A percentile compares a stretch with the other conserved stretches of the same genome.
Conservation (phyloP, 2,329 filamentous ascomycete species). For the Colletotrichum cordylinicola region DNA sequence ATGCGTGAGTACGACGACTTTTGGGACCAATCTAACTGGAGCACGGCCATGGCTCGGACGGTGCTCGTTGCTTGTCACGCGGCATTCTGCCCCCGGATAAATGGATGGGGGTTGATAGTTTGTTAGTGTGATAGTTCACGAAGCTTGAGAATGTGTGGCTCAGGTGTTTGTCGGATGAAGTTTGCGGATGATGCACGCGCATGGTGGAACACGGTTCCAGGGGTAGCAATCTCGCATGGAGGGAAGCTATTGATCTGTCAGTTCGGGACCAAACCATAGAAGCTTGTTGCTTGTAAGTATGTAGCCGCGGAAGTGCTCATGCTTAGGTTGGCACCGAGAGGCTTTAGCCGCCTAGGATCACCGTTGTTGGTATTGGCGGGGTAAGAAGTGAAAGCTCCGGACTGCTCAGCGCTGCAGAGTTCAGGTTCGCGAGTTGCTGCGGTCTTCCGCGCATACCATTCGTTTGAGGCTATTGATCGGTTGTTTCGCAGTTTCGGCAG, state of each 20-base stretch:
- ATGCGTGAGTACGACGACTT: neutral
- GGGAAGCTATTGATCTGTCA: neutral
- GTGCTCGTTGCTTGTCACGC: neutral
- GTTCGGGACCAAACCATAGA: neutral
- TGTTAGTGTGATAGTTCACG: neutral
- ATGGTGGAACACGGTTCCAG: neutral
- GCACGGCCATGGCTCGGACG: constrained; percentile 1
- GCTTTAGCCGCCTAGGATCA: neutral
- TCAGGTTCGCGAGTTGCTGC: neutral
- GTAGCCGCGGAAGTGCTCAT: neutral
- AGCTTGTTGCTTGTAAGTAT: neutral
- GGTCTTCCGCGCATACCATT: neutral
- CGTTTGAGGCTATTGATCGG: neutral
- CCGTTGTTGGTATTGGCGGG: neutral
- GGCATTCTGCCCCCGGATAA: neutral
- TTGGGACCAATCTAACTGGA: neutral
- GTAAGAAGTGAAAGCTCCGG: neutral
- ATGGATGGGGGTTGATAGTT: neutral
- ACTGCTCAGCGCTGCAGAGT: neutral
- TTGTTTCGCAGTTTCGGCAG: neutral
- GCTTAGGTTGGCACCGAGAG: neutral
- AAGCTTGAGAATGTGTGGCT: neutral
- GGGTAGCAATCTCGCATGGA: neutral
- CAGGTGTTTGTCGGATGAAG: neutral
- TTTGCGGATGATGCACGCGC: neutral